Percentiles rank a stretch among this genome's conserved stretches.
These are phyloP conservation scores for Brassica cretica DNA, from an alignment of 345 rosid genomes.

Conservation along the genomic window DNA sequence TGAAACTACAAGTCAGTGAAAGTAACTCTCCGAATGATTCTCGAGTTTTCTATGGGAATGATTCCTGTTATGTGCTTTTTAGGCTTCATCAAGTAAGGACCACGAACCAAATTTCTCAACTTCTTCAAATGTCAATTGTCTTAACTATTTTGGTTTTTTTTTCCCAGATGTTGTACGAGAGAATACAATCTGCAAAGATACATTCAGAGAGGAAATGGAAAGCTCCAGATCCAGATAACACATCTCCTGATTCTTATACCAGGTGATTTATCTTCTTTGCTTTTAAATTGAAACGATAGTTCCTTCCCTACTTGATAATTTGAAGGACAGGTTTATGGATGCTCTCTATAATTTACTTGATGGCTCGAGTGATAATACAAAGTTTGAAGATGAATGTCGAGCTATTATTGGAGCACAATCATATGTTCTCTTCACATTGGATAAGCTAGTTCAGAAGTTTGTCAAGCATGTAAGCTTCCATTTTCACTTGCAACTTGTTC, in stretches of 20 bases:
- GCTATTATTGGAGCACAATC: slow-evolving; percentile 97
- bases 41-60: slow-evolving; percentile 87
- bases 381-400: slow-evolving; percentile 98
- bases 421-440: slow-evolving; percentile 88
- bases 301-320: slow-evolving; percentile 14
- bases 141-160: slow-evolving; percentile 11
- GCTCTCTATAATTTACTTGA: slow-evolving; percentile 90
- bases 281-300: not conserved
- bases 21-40: slow-evolving; percentile 54
- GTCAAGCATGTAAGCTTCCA: slow-evolving; percentile 74
- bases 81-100: slow-evolving; percentile 93
- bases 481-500: slow-evolving; percentile 9
- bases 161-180: slow-evolving; percentile 78
- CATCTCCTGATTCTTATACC: slow-evolving; percentile 76
- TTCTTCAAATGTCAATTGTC: not conserved
- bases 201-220: slow-evolving; percentile 97
- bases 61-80: slow-evolving; percentile 90
- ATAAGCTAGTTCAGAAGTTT: slow-evolving; percentile 86
- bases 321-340: slow-evolving; percentile 66
- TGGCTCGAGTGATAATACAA: slow-evolving; percentile 87
- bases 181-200: slow-evolving; percentile 90
- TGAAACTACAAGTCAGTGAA: slow-evolving; percentile 48
- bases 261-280: slow-evolving; percentile 51
- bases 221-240: slow-evolving; percentile 59
- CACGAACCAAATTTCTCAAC: not conserved